Evolutionary conservation across 768 basidiomycete species (phyloP), one percentile per base, ranked within the genome.

Genomic region (Agaricus subrufescens): DNA sequence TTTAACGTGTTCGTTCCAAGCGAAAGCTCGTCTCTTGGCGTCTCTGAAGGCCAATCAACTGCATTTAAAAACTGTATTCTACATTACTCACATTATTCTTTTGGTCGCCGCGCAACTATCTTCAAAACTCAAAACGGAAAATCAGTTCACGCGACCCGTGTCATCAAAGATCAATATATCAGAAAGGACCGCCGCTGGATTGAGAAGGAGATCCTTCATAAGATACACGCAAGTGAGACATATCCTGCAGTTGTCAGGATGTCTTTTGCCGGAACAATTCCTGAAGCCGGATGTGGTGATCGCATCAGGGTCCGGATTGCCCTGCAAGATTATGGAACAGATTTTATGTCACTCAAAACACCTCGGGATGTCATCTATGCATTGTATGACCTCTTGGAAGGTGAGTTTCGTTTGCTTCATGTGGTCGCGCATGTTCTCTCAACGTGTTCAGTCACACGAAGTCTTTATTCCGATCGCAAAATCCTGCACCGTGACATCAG

Each of bases 371-470:
- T 43, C 8, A 14, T 52, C 23, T 46, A 46, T n/a, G 38, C 50
- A 5, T 43, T 56, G 37, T 55, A 60, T 19, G 59, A 57, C 38
- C 52, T 60, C 2, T 34, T 60, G n/a, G 56, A 60, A 40, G 39
- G 59, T 57, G 31, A 53, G 59, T 34, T 34, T 11, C 31, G 11
- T 54, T 9, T 2, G 37, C 10, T 39, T 23, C 15, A 12, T 46
- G 23, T 25, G 7, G 27, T 8, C 4, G 27, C 25, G 31, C 14
- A 25, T 4, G 4, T 27, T 45, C 27, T 42, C 31, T 34, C 4
- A 27, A 39, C 14, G 40, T 15, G 7, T 40, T 34, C 26, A 54
- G 56, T 50, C 12, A 57, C 52, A 19, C 56, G 59, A 14, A 40
- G 44, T 11, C 44, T 60, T 9, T 60, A 57, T 27, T 14, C 14